phyloP scores from a whole-genome alignment of 176 grass and related monocot species.

The Puccinellia tenuiflora region DNA sequence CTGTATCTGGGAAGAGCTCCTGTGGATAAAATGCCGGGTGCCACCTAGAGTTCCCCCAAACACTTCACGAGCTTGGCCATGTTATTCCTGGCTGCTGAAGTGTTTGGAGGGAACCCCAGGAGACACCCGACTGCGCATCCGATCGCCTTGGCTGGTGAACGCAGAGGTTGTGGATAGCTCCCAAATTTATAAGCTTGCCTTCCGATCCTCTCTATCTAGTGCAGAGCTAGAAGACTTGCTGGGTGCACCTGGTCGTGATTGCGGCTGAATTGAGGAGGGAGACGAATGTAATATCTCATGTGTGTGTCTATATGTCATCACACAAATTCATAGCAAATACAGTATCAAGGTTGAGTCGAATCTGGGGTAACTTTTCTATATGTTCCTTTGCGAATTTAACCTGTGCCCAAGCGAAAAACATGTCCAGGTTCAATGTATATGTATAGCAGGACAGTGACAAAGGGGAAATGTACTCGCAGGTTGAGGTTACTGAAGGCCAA shows the following conservation, averaged over 20 bases:
- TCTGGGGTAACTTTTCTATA: not conserved
- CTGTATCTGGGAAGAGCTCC: not conserved
- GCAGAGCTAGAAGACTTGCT: not conserved
- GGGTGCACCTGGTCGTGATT: conserved; percentile 26
- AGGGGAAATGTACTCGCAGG: not conserved
- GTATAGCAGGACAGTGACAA: not conserved
- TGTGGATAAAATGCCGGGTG: not conserved
- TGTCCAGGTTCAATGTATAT: conserved; percentile 23
- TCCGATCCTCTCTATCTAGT: not conserved
- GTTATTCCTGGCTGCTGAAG: too few species aligned
- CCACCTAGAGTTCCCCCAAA: conserved; percentile 27
- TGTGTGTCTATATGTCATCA: not conserved
- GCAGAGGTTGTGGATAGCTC: not conserved
- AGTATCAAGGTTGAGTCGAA: not conserved
- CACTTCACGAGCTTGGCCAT: conserved; percentile 12
- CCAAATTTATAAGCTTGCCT: conserved; percentile 31
- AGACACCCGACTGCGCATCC: conserved; percentile 4
- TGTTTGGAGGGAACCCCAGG: conserved; percentile 29
- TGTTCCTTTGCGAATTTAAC: not conserved
- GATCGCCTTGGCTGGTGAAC: not conserved
- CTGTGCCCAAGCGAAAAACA: not conserved
- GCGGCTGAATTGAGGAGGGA: not conserved
- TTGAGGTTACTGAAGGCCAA: not conserved
- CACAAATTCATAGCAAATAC: not conserved
- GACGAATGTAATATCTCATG: not conserved